These are phyloP conservation scores for Flueggea neowawraea DNA, from an alignment of 441 rosid species.

Conservation along the genomic window DNA sequence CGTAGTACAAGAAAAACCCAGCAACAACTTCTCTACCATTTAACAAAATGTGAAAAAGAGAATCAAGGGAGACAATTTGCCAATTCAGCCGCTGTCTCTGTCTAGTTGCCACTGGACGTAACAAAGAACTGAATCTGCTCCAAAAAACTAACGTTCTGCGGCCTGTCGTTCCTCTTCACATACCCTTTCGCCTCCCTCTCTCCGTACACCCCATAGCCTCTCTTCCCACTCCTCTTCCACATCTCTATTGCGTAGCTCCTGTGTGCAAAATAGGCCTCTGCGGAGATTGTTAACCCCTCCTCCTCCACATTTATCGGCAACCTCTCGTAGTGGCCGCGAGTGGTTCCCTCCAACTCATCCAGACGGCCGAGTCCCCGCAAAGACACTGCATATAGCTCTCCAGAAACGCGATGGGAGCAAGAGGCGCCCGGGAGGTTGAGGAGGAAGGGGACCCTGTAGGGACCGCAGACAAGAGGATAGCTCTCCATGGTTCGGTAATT, in stretches of 20 bases:
- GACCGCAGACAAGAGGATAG: conserved; percentile 80
- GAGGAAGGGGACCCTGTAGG: conserved; percentile 77
- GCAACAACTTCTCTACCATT: no score
- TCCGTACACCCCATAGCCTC: conserved; percentile 46
- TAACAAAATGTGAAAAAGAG: no score
- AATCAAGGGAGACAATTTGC: no score
- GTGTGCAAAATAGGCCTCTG: conserved; percentile 71
- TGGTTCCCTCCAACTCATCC: conserved; percentile 75
- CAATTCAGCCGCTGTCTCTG: no score
- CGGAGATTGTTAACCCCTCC: conserved; percentile 9
- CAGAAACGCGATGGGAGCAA: conserved; percentile 45
- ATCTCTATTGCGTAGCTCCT: conserved; percentile 56
- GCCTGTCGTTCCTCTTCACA: conserved; percentile 61
- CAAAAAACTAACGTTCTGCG: conserved; percentile 57
- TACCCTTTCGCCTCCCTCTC: conserved; percentile 71
- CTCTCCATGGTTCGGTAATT: conserved; percentile 31
- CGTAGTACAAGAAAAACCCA: no score
- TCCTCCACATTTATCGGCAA: conserved; percentile 28
- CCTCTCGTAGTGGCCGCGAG: conserved; percentile 59
- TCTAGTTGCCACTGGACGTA: no score
- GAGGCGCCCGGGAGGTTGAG: conserved; percentile 61
- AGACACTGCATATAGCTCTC: conserved; percentile 73
- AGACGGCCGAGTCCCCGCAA: conserved; percentile 42
- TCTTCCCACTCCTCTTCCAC: conserved; percentile 49
- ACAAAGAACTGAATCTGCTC: no score